Evolutionary conservation across 805 yeast species (phyloP), one percentile per base, ranked within the genome.

Genomic region (Suhomyces canberraensis): DNA sequence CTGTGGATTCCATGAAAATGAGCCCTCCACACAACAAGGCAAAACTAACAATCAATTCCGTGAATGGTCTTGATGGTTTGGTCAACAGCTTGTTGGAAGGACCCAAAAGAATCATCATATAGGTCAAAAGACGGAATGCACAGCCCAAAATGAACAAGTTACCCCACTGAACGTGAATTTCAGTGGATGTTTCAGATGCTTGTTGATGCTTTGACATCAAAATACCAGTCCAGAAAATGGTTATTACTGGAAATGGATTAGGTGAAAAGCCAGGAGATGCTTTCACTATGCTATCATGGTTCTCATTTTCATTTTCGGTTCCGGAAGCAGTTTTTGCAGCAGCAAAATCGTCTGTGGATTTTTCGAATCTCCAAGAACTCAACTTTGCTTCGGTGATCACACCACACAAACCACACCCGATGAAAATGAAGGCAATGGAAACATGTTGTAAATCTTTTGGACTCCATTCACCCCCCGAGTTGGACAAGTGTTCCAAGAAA

Each of bases 131-230:
- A 46, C 98, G 74, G 60, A 90, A 78, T 9, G 79, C 73, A 3
- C 96, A 84, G 2, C 89, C 98, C 47, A 77, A 75, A n/a, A 90
- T 75, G 40, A 93, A 71, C 52, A 93, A 61, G 40, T 75, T 72
- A 6, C 98, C 98, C 98, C 98, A 93, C 62, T 89, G 97, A 36
- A 75, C 66, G 59, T 93, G 98, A 44, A 93, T 76, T 13, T 62
- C 68, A 2, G 97, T 88, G 2, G 96, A 81, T 21, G 84, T 72
- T 36, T 58, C 68, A 1, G 93, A 81, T 4, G 90, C 84, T 61
- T 93, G 98, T 26, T 79, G 80, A 61, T 93, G 98, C 60, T 84
- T 87, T 1, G 97, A 89, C 98, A 93, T 93, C 44, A 93, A 71
- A 11, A 83, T 73, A 19, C 98, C 98, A 1, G 98, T 93, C 95